These are phyloP conservation scores for Spathaspora sp. DNA, from an alignment of 1,139 yeast species.

Conservation along the genomic window DNA sequence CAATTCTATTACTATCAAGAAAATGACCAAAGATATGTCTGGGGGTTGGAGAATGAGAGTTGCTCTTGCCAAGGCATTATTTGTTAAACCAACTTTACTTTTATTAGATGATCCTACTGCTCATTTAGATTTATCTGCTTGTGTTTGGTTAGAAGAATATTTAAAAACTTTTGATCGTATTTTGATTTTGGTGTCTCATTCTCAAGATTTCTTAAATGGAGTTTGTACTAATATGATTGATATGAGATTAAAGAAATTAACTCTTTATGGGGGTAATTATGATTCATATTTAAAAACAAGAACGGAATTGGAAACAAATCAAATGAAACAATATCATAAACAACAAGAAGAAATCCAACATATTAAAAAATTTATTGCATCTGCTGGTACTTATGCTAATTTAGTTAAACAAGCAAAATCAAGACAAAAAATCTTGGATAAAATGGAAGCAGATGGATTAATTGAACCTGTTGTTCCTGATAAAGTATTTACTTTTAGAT, in stretches of 20 bases:
- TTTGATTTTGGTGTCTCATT: conserved; percentile 92
- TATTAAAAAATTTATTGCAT: conserved; percentile 97
- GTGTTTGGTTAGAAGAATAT: conserved; percentile 99
- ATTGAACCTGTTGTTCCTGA: conserved; percentile 92
- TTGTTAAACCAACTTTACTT: conserved; percentile 84
- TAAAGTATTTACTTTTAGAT: conserved; percentile 88
- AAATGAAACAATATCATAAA: conserved; percentile 94
- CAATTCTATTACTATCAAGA: conserved; percentile 74
- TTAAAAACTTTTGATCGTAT: conserved; percentile 92
- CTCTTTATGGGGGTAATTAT: conserved; percentile 95
- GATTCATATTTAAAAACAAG: conserved; percentile 96
- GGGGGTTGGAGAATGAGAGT: conserved; percentile 98
- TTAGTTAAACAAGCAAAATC: conserved; percentile 98
- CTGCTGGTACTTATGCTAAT: conserved; percentile 99
- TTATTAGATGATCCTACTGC: conserved; percentile 98
- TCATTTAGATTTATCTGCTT: conserved; percentile 97
- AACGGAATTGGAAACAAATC: conserved; percentile 90
- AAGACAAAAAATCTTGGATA: conserved; percentile 97
- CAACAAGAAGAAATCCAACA: conserved; percentile 99
- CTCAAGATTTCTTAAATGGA: conserved; percentile 99
- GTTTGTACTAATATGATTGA: conserved; percentile 98
- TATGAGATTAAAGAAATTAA: conserved; percentile 78
- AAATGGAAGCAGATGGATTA: conserved; percentile 99
- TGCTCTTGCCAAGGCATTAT: conserved; percentile 80
- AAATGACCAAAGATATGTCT: conserved; percentile 96